Conservation (phyloP, 768 basidiomycete genomes). For the Serendipita sp. region DNA sequence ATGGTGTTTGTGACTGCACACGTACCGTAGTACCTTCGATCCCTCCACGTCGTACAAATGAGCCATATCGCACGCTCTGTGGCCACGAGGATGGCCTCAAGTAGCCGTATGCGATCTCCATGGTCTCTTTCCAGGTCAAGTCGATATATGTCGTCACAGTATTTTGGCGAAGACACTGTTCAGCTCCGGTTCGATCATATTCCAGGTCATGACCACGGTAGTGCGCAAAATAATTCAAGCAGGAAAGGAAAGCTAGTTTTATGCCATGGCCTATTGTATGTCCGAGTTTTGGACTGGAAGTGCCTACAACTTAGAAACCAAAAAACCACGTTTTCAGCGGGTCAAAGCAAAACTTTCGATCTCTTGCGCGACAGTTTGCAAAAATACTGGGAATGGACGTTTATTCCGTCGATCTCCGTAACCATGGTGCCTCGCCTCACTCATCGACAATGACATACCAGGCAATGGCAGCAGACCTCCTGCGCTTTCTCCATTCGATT, state of each 20-base stretch:
- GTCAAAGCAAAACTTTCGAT: constrained; percentile 79
- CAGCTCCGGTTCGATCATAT: background rate
- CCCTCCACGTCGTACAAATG: too few species aligned
- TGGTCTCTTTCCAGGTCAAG: too few species aligned
- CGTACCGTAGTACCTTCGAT: too few species aligned
- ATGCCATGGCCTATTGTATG: background rate
- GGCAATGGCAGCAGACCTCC: constrained; percentile 65
- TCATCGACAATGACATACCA: constrained; percentile 52
- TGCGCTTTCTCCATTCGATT: constrained; percentile 29
- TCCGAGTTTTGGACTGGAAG: background rate
- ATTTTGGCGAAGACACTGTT: background rate
- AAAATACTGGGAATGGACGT: constrained; percentile 47
- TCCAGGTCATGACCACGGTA: background rate
- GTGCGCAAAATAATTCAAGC: background rate
- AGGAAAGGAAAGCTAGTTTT: background rate
- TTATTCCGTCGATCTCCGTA: constrained; percentile 72
- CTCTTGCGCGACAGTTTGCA: constrained; percentile 60
- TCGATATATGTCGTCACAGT: background rate
- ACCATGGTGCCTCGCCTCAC: constrained; percentile 76
- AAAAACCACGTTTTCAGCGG: constrained; percentile 33
- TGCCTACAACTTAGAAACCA: background rate
- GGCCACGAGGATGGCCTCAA: too few species aligned
- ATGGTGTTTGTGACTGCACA: too few species aligned
- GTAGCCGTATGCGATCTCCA: too few species aligned
- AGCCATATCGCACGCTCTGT: too few species aligned